Evolutionary conservation across 305 asterid genomes (phyloP).

Genomic region (Vinca major): DNA sequence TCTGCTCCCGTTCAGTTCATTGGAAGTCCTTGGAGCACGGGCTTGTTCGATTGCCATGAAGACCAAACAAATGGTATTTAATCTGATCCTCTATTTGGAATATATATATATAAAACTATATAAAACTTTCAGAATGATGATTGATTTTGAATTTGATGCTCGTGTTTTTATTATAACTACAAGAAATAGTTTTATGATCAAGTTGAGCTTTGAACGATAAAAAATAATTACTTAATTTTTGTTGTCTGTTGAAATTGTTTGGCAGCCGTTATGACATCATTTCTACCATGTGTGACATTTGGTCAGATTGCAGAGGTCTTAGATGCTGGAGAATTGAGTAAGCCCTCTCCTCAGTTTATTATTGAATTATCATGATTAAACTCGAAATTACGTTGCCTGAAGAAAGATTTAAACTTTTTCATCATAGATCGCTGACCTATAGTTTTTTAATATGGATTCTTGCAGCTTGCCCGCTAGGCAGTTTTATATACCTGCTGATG

Average conservation of each 20-base stretch:
- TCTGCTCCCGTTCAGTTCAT: slow-evolving; percentile 3
- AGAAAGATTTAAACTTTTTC: neutral
- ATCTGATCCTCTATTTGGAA: neutral
- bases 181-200: no score
- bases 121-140: no score
- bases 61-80: slow-evolving; percentile 24
- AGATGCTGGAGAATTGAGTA: slow-evolving; percentile 36
- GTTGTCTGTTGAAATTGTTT: neutral
- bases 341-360: neutral
- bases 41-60: slow-evolving; percentile 25
- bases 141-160: neutral
- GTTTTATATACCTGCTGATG: slow-evolving; percentile 30
- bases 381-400: neutral
- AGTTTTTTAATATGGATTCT: neutral
- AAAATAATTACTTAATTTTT: neutral
- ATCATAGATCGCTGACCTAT: neutral
- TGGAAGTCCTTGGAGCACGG: slow-evolving; percentile 26
- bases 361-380: neutral
- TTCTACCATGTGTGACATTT: slow-evolving; percentile 45
- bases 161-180: neutral
- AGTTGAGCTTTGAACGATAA: neutral
- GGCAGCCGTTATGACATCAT: slow-evolving; percentile 42
- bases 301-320: slow-evolving; percentile 31
- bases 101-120: no score
- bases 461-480: slow-evolving; percentile 36